Evolutionary conservation across 2,329 filamentous ascomycete species (phyloP).

Genomic region (Exophiala mesophila): DNA sequence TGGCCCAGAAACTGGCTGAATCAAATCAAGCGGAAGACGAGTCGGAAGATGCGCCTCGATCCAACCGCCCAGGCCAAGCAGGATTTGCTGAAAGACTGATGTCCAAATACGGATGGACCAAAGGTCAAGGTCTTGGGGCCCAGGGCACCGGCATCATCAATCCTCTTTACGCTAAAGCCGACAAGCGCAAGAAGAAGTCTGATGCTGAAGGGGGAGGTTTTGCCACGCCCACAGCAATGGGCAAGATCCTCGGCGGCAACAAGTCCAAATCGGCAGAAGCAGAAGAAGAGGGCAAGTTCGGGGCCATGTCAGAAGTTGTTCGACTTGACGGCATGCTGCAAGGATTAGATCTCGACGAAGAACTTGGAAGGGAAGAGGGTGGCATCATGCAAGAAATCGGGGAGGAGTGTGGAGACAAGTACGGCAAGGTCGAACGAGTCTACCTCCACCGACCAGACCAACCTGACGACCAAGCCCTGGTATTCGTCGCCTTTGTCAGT

Average conservation of each 20-base stretch:
- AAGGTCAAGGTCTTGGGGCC: conserved; percentile 81
- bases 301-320: conserved; percentile 74
- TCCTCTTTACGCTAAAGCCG: conserved; percentile 75
- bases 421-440: conserved; percentile 75
- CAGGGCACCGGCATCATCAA: conserved; percentile 77
- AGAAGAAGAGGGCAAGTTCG: conserved; percentile 54
- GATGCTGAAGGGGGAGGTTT: conserved; percentile 77
- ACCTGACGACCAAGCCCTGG: conserved; percentile 52
- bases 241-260: conserved; percentile 72
- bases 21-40: conserved; percentile 30
- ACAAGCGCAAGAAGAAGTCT: conserved; percentile 74
- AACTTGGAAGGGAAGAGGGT: conserved; percentile 61
- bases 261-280: conserved; percentile 48
- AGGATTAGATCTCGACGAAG: conserved; percentile 72
- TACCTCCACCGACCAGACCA: conserved; percentile 48
- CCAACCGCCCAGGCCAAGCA: conserved; percentile 69
- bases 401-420: conserved; percentile 85
- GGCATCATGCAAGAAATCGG: conserved; percentile 88
- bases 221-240: conserved; percentile 62
- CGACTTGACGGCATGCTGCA: conserved; percentile 81
- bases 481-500: conserved; percentile 92
- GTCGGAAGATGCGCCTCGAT: conserved; percentile 41
- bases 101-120: conserved; percentile 89
- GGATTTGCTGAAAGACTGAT: conserved; percentile 85
- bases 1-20: conserved; percentile 43